These are phyloP conservation scores for Diaporthe longicolla DNA, from an alignment of 2,329 filamentous ascomycete species.

Conservation along the genomic window DNA sequence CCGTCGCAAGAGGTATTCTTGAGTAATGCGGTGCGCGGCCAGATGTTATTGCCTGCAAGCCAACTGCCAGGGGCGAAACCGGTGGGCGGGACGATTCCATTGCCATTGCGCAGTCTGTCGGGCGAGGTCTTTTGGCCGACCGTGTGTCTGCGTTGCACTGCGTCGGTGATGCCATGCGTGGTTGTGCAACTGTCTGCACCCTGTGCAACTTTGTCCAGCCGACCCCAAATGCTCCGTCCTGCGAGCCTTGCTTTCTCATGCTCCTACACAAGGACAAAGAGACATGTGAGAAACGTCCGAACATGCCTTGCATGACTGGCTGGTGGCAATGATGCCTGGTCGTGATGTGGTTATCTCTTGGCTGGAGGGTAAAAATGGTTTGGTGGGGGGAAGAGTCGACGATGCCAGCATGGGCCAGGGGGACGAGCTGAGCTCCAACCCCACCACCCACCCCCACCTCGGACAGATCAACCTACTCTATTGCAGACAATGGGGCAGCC, in stretches of 20 bases:
- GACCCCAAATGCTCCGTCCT: too few relatives aligned
- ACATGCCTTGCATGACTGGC: background rate
- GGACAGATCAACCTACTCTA: constrained; percentile 14
- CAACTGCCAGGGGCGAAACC: background rate
- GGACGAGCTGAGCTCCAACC: constrained; percentile 1
- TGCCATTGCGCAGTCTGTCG: constrained; percentile 17
- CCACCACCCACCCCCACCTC: background rate
- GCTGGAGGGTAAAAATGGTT: background rate
- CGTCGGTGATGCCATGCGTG: background rate
- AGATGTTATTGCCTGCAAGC: background rate
- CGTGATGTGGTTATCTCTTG: background rate
- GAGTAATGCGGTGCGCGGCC: constrained; percentile 8
- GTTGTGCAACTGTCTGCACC: background rate
- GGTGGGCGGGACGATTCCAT: background rate
- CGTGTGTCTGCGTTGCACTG: constrained; percentile 18
- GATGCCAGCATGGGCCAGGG: background rate
- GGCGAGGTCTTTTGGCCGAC: constrained; percentile 13
- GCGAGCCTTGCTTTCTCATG: background rate
- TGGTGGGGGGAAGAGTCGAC: background rate
- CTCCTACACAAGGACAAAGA: background rate
- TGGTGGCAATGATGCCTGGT: background rate
- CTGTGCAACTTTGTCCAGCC: background rate
- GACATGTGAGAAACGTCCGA: background rate
- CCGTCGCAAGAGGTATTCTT: background rate
- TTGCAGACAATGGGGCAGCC: background rate